These are phyloP conservation scores for Chrysanthemum lavandulifolium DNA, from an alignment of 129 eudicot genomes.

Conservation along the genomic window DNA sequence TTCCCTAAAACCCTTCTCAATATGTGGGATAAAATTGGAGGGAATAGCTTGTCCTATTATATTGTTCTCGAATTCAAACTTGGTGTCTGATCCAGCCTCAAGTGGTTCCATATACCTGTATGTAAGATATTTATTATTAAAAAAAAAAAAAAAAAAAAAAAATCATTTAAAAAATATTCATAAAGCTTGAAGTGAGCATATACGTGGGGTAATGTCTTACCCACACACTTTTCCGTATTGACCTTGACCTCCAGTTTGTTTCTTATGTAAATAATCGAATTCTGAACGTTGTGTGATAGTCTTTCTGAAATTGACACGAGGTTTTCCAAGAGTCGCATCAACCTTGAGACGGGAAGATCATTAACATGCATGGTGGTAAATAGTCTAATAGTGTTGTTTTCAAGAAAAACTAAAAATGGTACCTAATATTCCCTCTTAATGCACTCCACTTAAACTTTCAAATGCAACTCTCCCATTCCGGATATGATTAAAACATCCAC, in stretches of 20 bases:
- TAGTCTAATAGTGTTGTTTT: background rate
- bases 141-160: background rate
- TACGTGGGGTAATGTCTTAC: constrained; percentile 39
- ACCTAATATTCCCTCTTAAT: constrained; percentile 92
- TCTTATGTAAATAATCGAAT: constrained; percentile 94
- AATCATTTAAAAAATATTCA: background rate
- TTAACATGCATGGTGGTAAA: background rate
- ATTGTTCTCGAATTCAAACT: constrained; percentile 89
- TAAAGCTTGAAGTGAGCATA: background rate
- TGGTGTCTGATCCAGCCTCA: constrained; percentile 67
- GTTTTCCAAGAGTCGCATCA: constrained; percentile 86
- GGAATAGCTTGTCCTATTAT: constrained; percentile 95
- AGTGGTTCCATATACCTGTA: constrained; percentile 91
- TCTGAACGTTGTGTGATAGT: constrained; percentile 93
- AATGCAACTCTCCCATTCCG: constrained; percentile 98
- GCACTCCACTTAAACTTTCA: constrained; percentile 93
- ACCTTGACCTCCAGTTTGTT: constrained; percentile 99
- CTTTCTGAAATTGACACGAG: constrained; percentile 98
- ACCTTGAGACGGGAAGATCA: constrained; percentile 44
- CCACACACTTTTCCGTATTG: constrained; percentile 96
- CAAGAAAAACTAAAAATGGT: background rate
- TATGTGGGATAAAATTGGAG: constrained; percentile 81
- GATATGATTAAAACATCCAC: constrained; percentile 59
- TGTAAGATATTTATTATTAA: background rate
- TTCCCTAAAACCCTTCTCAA: constrained; percentile 95